Evolutionary conservation across 805 yeast genomes (phyloP).

Genomic region (Teunomyces cretensis): DNA sequence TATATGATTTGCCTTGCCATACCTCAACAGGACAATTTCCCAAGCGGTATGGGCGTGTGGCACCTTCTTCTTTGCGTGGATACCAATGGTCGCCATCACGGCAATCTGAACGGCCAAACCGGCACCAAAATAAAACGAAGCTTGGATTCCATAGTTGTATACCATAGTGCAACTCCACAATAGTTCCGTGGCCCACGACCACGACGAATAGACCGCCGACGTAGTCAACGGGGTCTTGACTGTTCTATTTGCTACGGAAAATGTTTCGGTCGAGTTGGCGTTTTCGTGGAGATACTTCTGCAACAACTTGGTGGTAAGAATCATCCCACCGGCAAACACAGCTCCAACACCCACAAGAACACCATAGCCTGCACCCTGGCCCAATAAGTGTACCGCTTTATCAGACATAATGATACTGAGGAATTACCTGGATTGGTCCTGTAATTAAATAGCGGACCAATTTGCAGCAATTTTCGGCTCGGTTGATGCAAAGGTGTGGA

Average conservation of each 20-base stretch:
- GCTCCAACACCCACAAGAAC: constrained; percentile 10
- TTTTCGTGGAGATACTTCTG: constrained; percentile 23
- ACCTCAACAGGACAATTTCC: constrained; percentile 27
- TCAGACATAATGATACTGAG: neutral
- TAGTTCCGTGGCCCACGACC: constrained; percentile 31
- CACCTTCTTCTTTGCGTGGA: constrained; percentile 25
- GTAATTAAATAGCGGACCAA: neutral
- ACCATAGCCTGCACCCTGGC: neutral
- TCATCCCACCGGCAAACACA: constrained; percentile 28
- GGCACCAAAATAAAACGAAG: constrained; percentile 24
- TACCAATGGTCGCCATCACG: constrained; percentile 24
- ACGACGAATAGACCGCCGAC: constrained; percentile 21
- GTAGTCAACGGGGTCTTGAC: constrained; percentile 1
- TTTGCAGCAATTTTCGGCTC: constrained; percentile 3
- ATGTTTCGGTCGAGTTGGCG: constrained; percentile 25
- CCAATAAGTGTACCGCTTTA: neutral
- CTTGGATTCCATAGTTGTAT: constrained; percentile 24
- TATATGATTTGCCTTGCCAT: constrained; percentile 24
- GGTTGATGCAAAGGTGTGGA: neutral
- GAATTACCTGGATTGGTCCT: neutral
- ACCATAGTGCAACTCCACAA: constrained; percentile 26
- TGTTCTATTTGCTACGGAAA: constrained; percentile 22
- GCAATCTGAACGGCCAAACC: constrained; percentile 27
- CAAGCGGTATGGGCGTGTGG: constrained; percentile 28
- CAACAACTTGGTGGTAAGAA: constrained; percentile 23